Evolutionary conservation across 305 asterid species (phyloP).

Genomic region (Solanum chacoense): DNA sequence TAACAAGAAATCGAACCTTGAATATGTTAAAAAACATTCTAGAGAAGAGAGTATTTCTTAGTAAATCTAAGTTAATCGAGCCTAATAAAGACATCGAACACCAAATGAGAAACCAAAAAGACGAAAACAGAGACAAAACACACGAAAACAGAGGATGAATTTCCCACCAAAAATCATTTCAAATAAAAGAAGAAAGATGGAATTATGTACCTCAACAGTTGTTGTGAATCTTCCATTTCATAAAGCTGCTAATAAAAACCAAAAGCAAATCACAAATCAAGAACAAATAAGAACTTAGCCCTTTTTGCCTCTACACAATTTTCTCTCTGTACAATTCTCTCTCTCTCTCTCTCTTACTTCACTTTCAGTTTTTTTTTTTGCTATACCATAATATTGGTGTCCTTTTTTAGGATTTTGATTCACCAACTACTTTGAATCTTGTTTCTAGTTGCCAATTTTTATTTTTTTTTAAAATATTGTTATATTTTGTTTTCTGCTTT

Average conservation of each 20-base stretch:
- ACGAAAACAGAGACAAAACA: neutral
- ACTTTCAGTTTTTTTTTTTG: constrained; percentile 8
- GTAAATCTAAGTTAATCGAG: neutral
- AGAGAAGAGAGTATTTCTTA: neutral
- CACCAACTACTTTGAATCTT: constrained; percentile 16
- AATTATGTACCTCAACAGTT: constrained; percentile 24
- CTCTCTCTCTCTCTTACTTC: constrained; percentile 9
- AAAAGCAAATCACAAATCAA: constrained; percentile 13
- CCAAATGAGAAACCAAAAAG: neutral
- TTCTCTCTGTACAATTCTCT: neutral
- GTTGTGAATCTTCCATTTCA: constrained; percentile 27
- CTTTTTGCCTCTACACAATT: constrained; percentile 8
- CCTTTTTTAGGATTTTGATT: constrained; percentile 1
- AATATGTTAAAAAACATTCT: neutral
- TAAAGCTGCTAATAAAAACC: constrained; percentile 35
- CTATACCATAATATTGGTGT: constrained; percentile 4
- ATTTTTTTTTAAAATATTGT: constrained; percentile 10
- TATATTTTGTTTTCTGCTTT: constrained; percentile 18
- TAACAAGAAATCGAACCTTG: neutral
- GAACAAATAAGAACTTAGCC: neutral
- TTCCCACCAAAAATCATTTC: neutral
- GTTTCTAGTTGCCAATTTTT: neutral
- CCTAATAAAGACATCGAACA: neutral
- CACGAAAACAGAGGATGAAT: neutral
- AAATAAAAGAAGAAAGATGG: constrained; percentile 1